Percentiles rank a stretch among this genome's conserved stretches.
phyloP scores from a whole-genome alignment of 73 alveolate genomes.

The Blepharisma japonicum region DNA sequence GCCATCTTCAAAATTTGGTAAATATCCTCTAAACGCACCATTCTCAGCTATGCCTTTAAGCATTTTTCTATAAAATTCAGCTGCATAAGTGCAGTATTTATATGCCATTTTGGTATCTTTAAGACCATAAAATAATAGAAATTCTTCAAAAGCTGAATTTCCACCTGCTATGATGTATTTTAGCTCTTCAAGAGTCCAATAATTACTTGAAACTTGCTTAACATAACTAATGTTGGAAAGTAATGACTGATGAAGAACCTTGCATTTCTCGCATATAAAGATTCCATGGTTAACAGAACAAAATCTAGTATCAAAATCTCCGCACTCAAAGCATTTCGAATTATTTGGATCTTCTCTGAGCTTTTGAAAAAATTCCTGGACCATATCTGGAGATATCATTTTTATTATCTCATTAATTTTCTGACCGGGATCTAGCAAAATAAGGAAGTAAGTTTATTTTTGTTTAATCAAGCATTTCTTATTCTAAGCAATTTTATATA shows the following conservation, averaged over 20 bases:
- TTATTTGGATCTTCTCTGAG: too few species aligned
- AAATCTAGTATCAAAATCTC: constrained; percentile 46
- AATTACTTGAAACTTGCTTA: constrained; percentile 30
- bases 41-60: constrained; percentile 40
- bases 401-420: too few species aligned
- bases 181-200: constrained; percentile 39
- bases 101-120: constrained; percentile 29
- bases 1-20: constrained; percentile 38
- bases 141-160: constrained; percentile 29
- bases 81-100: constrained; percentile 46
- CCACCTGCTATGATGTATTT: constrained; percentile 47
- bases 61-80: constrained; percentile 45
- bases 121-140: constrained; percentile 34
- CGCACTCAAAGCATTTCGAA: constrained; percentile 6
- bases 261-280: constrained; percentile 63
- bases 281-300: constrained; percentile 71
- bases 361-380: too few species aligned
- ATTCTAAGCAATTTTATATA: too few species aligned
- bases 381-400: too few species aligned
- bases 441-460: too few species aligned
- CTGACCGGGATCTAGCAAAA: too few species aligned
- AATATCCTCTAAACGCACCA: constrained; percentile 30
- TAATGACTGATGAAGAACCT: constrained; percentile 60
- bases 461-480: too few species aligned
- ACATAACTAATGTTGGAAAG: constrained; percentile 38